These are phyloP conservation scores for Ophiostoma ulmi DNA, from an alignment of 2,329 filamentous ascomycete genomes.

Conservation along the genomic window DNA sequence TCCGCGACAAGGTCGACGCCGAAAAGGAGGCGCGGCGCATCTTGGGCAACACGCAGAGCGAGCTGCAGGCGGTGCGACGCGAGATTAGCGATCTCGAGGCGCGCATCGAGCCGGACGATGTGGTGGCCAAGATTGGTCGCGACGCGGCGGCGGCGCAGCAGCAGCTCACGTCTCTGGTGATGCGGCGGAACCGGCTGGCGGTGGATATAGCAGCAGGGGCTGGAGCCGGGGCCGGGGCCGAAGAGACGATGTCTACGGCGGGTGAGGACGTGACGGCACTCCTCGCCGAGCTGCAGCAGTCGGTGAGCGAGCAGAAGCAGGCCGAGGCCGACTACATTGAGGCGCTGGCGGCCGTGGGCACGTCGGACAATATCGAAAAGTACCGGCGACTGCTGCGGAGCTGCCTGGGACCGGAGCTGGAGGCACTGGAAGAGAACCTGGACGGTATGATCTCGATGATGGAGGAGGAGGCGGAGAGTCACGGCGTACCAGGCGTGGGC, in stretches of 20 bases:
- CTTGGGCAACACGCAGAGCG: constrained; percentile 61
- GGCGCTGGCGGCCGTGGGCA: constrained; percentile 62
- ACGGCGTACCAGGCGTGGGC: constrained; percentile 18
- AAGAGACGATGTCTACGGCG: not conserved
- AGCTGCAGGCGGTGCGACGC: constrained; percentile 57
- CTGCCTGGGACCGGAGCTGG: constrained; percentile 63
- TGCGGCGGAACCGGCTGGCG: constrained; percentile 49
- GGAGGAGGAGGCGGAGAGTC: constrained; percentile 51
- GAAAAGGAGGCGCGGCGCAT: constrained; percentile 63
- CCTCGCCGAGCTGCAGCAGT: constrained; percentile 45
- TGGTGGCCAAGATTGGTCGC: constrained; percentile 45
- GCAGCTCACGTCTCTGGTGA: constrained; percentile 35
- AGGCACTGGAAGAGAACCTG: constrained; percentile 62
- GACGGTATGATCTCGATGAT: constrained; percentile 58
- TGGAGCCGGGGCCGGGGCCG: too few species aligned
- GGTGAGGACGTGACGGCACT: constrained; percentile 27
- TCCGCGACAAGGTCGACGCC: constrained; percentile 65
- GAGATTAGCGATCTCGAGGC: constrained; percentile 55
- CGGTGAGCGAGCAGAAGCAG: constrained; percentile 55
- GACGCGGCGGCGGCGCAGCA: constrained; percentile 46
- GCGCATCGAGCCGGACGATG: constrained; percentile 52
- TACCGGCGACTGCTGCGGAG: constrained; percentile 65
- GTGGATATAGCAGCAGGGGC: constrained; percentile 48
- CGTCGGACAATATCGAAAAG: constrained; percentile 66
- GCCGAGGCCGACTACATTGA: constrained; percentile 64